Percentiles rank a stretch among this genome's conserved stretches.
These are phyloP conservation scores for Syzygium grande DNA, from an alignment of 345 rosid species.

Conservation along the genomic window DNA sequence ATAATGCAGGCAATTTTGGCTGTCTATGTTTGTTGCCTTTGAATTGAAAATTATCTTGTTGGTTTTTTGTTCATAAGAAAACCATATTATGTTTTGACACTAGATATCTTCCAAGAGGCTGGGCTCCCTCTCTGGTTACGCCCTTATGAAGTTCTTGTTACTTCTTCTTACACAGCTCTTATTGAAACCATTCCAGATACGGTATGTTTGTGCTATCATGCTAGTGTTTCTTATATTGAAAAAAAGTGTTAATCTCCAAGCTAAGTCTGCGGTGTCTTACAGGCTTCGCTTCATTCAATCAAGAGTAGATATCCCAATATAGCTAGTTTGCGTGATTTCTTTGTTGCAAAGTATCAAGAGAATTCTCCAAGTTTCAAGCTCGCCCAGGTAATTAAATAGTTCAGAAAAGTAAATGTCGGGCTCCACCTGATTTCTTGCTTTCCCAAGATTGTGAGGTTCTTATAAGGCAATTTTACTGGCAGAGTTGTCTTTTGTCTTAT, in stretches of 20 bases:
- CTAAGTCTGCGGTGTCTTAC: constrained; percentile 12
- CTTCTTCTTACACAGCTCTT: constrained; percentile 97
- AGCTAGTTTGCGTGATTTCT: constrained; percentile 83
- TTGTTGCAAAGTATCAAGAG: constrained; percentile 81
- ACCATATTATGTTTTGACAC: constrained; percentile 1
- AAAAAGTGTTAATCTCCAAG: neutral
- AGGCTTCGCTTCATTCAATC: constrained; percentile 98
- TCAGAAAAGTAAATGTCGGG: neutral
- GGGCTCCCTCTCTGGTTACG: constrained; percentile 99
- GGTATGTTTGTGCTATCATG: constrained; percentile 27
- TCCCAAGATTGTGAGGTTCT: neutral
- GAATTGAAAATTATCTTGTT: neutral
- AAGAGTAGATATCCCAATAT: constrained; percentile 90
- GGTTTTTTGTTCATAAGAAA: neutral
- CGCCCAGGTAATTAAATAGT: constrained; percentile 63
- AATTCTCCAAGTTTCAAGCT: constrained; percentile 87
- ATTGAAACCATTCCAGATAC: constrained; percentile 99
- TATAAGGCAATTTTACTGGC: neutral
- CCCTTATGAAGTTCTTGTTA: constrained; percentile 91
- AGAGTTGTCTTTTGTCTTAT: neutral
- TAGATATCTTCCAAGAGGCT: constrained; percentile 99
- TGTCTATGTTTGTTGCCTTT: neutral
- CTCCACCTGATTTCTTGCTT: neutral
- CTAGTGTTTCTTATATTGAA: neutral
- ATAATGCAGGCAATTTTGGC: neutral